Evolutionary conservation across 805 yeast genomes (phyloP), one percentile per base, ranked within the genome.

Genomic region (Debaryomyces maramus): DNA sequence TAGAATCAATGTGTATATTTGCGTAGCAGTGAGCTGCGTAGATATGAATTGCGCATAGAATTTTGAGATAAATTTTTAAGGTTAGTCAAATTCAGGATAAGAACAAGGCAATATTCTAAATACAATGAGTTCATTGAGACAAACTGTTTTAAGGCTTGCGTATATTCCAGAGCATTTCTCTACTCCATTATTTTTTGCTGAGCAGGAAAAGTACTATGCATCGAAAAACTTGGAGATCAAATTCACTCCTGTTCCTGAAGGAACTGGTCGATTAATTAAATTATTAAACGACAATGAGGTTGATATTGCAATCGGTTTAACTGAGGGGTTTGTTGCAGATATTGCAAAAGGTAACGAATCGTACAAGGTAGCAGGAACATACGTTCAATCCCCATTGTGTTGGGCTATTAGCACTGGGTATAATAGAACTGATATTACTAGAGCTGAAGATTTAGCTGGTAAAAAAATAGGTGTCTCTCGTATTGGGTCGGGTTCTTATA

Each of bases 141-240:
- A 41, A 45, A 34, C 48, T 30, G 37, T 33, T 4, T 48, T 81
- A 21, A 78, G 60, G 53, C 85, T 89, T 20, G 97, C 96, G 2
- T 85, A 78, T 63, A 81, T 89, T 38, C 97, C 97, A 2, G 97
- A 89, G 61, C 97, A 90, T 58, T 90, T 88, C 55, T 82, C 93
- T 28, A 85, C 96, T 0, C 97, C 97, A 4, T 67, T 89, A 47
- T 80, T 80, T 45, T 78, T 88, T 54, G 95, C 96, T 4, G 55
- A 72, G 43, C 45, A 67, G 34, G 72, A 86, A 35, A 83, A 83
- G 0, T 83, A 60, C 53, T 86, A 77, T 55, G 58, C 58, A 5
- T 61, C 62, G 6, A 55, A 62, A 23, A 79, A 77, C 3, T 50
- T 88, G 6, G 72, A 74, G 3, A 75, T 85, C 34, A 81, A 83